Base-by-base conservation (phyloP, 164 flowering plant species). In the Tetrastigma voinierianum region DNA sequence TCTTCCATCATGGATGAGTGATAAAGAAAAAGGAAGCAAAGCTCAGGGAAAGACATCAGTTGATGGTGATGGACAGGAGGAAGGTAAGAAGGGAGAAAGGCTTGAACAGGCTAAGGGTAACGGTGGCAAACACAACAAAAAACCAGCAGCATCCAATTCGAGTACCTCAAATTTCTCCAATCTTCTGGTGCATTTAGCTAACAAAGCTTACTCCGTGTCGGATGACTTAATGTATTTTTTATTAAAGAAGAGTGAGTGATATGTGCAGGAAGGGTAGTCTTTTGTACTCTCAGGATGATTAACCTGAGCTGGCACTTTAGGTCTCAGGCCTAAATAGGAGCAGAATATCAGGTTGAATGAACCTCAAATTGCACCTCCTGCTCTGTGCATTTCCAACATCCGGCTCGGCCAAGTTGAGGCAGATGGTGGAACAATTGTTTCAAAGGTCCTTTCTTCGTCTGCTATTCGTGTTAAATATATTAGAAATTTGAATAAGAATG, bases 221-320 rank as follows among this genome's bases (percentile, higher is more conserved):
- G 40, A 32, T 32, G 40, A 32, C 40, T 32, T 32, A 3, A 7
- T 32, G 7, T 32, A 4, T 32, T 32, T 51, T 15, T 24, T 62
- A 15, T n/a, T 10, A 21, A 46, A 11, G 11, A 20, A 17, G 4
- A 20, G 56, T 55, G 67, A 49, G 51, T 55, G 40, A 40, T 67
- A 54, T 79, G 61, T 65, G 75, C 82, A 96, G 98, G 97, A 96
- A 72, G 98, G 10, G 97, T 90, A 15, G 91, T 89, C 19, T 89
- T 89, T 96, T 86, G 99, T 79, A 16, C 73, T 96, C 53, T 96
- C 99, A 0, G 99, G 99, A 43, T 78, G 94, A 89, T 48, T 92
- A 95, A 75, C 99, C 98, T 0, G 96, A 96, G 68, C 83, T 2
- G 72, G 93, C 57, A 74, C 59, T 74, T 96, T 77, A 73, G 96